These are phyloP conservation scores for Alternaria sp. DNA, from an alignment of 2,329 filamentous ascomycete species.

Conservation along the genomic window DNA sequence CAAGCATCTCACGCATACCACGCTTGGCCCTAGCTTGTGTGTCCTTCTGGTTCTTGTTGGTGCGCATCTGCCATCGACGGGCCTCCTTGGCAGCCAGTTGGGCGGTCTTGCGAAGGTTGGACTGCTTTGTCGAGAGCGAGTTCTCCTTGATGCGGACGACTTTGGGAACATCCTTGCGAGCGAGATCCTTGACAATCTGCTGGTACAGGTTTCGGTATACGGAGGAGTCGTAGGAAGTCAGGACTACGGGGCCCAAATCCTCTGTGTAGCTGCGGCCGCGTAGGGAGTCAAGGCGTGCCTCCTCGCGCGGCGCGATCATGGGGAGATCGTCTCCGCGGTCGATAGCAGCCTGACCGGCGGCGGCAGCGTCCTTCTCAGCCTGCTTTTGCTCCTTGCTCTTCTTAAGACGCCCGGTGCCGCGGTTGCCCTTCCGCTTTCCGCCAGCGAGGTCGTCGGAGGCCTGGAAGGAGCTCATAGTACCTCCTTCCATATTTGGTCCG, in stretches of 20 bases:
- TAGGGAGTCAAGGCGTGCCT: constrained; percentile 55
- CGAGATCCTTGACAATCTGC: constrained; percentile 94
- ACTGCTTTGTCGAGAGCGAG: constrained; percentile 83
- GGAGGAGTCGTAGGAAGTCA: constrained; percentile 76
- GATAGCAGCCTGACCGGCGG: constrained; percentile 83
- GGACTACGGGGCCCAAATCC: constrained; percentile 50
- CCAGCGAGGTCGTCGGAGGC: constrained; percentile 60
- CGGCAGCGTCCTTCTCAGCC: constrained; percentile 76
- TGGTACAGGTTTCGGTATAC: constrained; percentile 97
- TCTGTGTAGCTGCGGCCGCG: constrained; percentile 56
- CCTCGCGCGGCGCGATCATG: constrained; percentile 64
- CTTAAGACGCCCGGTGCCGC: constrained; percentile 70
- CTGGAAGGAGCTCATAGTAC: constrained; percentile 84
- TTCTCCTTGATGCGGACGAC: constrained; percentile 86
- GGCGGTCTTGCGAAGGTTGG: constrained; percentile 97
- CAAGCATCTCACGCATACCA: constrained; percentile 99
- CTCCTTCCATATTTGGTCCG: constrained; percentile 82
- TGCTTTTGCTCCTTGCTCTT: constrained; percentile 82
- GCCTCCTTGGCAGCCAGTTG: constrained; percentile 97
- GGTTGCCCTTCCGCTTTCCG: constrained; percentile 61
- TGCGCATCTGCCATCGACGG: constrained; percentile 94
- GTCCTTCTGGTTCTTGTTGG: constrained; percentile 98
- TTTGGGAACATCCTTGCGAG: constrained; percentile 91
- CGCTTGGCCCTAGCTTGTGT: constrained; percentile 95
- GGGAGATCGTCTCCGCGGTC: constrained; percentile 79